A percentile compares a stretch with the other conserved stretches of the same genome.
These are phyloP conservation scores for Chlorociboria aeruginascens DNA, from an alignment of 495 filamentous ascomycete genomes.

Conservation along the genomic window DNA sequence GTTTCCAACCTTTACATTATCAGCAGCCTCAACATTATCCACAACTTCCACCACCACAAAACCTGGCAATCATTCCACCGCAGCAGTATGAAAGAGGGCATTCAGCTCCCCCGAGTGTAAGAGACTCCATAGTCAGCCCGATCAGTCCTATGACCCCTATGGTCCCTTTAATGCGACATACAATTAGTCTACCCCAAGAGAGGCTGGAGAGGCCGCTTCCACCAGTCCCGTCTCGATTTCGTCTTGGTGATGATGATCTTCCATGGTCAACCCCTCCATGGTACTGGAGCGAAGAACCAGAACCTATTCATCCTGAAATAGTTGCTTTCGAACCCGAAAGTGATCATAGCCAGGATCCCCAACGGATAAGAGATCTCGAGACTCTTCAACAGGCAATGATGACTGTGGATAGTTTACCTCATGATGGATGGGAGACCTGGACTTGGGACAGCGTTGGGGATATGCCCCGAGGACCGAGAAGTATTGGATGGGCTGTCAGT, in stretches of 20 bases:
- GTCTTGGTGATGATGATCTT: constrained; percentile 17
- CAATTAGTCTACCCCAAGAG: constrained; percentile 2
- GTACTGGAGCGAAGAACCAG: constrained; percentile 6
- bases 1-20: not conserved
- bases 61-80: not conserved
- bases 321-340: constrained; percentile 3
- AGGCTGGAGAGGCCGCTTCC: constrained; percentile 13
- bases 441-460: constrained; percentile 14
- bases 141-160: not conserved
- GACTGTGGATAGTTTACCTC: constrained; percentile 32
- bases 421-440: constrained; percentile 15
- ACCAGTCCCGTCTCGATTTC: constrained; percentile 16
- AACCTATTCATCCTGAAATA: not conserved
- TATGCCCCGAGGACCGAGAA: constrained; percentile 11
- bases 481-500: constrained; percentile 19
- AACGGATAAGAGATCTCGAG: constrained; percentile 29
- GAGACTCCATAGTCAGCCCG: not conserved
- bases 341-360: constrained; percentile 13
- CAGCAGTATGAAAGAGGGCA: constrained; percentile 4
- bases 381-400: constrained; percentile 41
- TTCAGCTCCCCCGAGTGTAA: constrained; percentile 4
- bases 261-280: constrained; percentile 17
- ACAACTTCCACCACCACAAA: not conserved
- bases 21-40: not conserved
- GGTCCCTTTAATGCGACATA: constrained; percentile 1